Conservation (phyloP, 768 basidiomycete species). For the Mrakia hoshinonis region DNA sequence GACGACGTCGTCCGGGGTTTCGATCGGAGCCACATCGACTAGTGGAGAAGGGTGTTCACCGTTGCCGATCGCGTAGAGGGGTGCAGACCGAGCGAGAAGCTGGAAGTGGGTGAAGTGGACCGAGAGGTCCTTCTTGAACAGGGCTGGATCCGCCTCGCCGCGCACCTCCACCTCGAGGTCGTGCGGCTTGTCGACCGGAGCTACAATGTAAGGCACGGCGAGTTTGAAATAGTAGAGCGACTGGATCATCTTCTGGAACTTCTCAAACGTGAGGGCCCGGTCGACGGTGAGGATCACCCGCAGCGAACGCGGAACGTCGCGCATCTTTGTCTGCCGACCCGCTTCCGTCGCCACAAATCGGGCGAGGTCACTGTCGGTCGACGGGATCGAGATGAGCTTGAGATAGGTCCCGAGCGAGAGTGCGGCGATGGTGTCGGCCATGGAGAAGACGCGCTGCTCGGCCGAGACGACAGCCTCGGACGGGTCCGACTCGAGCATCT, state of each 20-base stretch:
- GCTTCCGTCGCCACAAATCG: background rate
- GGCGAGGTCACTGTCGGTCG: background rate
- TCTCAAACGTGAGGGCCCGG: background rate
- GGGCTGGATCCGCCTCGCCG: background rate
- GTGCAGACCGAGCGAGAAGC: background rate
- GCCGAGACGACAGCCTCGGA: background rate
- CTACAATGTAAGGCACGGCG: background rate
- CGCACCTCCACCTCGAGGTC: background rate
- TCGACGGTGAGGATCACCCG: background rate
- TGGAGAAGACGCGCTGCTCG: background rate
- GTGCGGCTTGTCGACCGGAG: background rate
- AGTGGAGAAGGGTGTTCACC: background rate
- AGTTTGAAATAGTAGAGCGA: slow-evolving; percentile 15
- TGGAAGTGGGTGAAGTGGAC: slow-evolving; percentile 16
- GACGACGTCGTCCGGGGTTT: background rate
- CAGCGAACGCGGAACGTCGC: background rate
- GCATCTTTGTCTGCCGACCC: slow-evolving; percentile 1
- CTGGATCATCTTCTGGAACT: slow-evolving; percentile 16
- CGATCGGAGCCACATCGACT: background rate
- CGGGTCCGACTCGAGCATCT: background rate
- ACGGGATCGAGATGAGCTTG: slow-evolving; percentile 5
- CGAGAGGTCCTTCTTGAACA: slow-evolving; percentile 6
- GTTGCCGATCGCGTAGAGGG: slow-evolving; percentile 5
- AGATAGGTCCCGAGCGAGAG: slow-evolving; percentile 8
- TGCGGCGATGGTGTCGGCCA: background rate